Percentiles rank a stretch among this genome's conserved stretches.
These are phyloP conservation scores for Penicillium sp. DNA, from an alignment of 2,329 filamentous ascomycete genomes.

Conservation along the genomic window DNA sequence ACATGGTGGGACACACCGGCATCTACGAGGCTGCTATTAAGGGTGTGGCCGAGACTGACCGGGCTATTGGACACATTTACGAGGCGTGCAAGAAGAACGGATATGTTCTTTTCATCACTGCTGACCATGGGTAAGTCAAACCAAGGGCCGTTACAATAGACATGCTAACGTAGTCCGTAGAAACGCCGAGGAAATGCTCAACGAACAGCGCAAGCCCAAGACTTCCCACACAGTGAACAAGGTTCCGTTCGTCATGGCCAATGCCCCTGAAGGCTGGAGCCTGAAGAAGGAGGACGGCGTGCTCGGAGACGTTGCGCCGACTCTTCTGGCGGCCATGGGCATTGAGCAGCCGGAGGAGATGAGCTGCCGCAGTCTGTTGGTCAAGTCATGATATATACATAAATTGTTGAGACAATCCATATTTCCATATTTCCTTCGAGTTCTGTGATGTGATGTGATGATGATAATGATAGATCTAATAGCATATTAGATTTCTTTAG, in stretches of 20 bases:
- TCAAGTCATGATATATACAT: constrained; percentile 52
- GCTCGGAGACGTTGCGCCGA: constrained; percentile 97
- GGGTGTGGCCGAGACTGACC: constrained; percentile 81
- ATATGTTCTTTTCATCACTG: constrained; percentile 91
- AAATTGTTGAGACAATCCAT: too few relatives aligned
- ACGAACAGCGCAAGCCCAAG: constrained; percentile 90
- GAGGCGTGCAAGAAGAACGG: constrained; percentile 90
- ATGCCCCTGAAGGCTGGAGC: constrained; percentile 84
- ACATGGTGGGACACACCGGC: constrained; percentile 99
- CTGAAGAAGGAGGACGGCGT: constrained; percentile 81
- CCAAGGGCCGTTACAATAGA: background rate
- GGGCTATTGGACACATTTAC: constrained; percentile 87
- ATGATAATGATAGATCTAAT: too few relatives aligned
- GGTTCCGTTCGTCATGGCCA: constrained; percentile 97
- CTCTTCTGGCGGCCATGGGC: constrained; percentile 84
- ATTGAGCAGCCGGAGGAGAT: constrained; percentile 87
- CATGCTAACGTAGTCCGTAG: constrained; percentile 26
- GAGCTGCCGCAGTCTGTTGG: constrained; percentile 78
- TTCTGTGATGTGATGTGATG: too few relatives aligned
- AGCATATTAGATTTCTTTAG: too few relatives aligned
- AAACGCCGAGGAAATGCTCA: constrained; percentile 99
- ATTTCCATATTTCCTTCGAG: too few relatives aligned
- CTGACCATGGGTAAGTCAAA: constrained; percentile 76
- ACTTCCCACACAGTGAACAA: constrained; percentile 98
- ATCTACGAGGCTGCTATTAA: constrained; percentile 92